A percentile compares a stretch with the other conserved stretches of the same genome.
phyloP scores from a whole-genome alignment of 2,329 filamentous ascomycete species.

The Coniella vitis region DNA sequence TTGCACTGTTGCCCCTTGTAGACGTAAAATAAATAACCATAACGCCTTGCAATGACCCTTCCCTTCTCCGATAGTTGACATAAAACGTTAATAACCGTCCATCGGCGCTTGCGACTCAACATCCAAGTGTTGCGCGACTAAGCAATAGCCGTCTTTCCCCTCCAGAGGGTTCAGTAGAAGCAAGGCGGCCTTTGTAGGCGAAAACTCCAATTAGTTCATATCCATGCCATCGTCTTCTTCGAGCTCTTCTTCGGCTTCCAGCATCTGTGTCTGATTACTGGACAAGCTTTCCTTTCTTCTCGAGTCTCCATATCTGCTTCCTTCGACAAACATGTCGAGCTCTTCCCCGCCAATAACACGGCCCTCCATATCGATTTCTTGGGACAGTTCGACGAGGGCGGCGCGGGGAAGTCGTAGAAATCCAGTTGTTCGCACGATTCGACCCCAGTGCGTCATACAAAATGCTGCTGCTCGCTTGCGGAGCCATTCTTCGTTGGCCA shows the following conservation, averaged over 20 bases:
- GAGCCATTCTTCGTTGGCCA: constrained; percentile 90
- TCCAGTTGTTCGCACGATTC: constrained; percentile 80
- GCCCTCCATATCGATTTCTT: constrained; percentile 91
- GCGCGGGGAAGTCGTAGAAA: constrained; percentile 74
- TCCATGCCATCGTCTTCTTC: constrained; percentile 61
- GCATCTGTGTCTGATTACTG: constrained; percentile 50
- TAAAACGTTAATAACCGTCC: background rate
- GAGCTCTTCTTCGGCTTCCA: constrained; percentile 50
- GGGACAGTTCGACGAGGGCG: constrained; percentile 82
- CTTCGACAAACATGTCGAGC: constrained; percentile 48
- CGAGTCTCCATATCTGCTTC: constrained; percentile 31
- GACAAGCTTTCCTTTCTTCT: constrained; percentile 53
- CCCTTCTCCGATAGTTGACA: background rate
- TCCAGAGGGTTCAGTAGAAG: background rate
- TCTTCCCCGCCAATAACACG: constrained; percentile 85
- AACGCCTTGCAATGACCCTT: constrained; percentile 14
- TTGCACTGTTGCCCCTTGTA: background rate
- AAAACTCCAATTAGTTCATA: constrained; percentile 31
- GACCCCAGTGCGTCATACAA: constrained; percentile 90
- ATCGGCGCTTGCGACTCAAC: background rate
- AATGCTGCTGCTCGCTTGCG: constrained; percentile 81
- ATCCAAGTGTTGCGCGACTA: background rate
- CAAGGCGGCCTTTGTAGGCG: constrained; percentile 1
- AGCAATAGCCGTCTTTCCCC: background rate
- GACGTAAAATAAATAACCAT: constrained; percentile 1